These are phyloP conservation scores for Gryganskiella cystojenkinii DNA, from an alignment of 192 early-diverging fungal species.

Conservation along the genomic window DNA sequence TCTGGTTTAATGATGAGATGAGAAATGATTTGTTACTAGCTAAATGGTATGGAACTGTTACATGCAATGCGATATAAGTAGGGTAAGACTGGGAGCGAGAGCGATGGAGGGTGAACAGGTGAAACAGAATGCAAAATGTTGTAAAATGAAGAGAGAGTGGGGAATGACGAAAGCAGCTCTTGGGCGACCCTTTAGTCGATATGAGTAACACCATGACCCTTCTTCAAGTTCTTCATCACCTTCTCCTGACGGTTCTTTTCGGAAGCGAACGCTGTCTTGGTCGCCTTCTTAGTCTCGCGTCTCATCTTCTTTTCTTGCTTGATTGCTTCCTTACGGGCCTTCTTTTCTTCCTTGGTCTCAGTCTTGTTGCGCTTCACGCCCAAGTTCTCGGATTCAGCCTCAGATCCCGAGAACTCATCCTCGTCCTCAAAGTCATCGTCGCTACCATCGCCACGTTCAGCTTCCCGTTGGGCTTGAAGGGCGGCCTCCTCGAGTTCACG, in stretches of 20 bases:
- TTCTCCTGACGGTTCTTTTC: slow-evolving; percentile 73
- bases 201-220: slow-evolving; percentile 60
- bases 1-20: too few relatives aligned
- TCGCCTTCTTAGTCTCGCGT: slow-evolving; percentile 80
- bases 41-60: too few relatives aligned
- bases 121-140: background rate
- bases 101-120: background rate
- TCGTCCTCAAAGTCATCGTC: slow-evolving; percentile 45
- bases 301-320: slow-evolving; percentile 84
- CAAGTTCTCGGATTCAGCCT: slow-evolving; percentile 64
- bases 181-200: slow-evolving; percentile 46
- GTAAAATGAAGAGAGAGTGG: slow-evolving; percentile 3
- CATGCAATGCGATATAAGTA: too few relatives aligned
- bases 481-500: slow-evolving; percentile 24
- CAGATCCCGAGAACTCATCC: slow-evolving; percentile 45
- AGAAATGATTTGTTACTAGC: too few relatives aligned
- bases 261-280: slow-evolving; percentile 80
- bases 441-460: slow-evolving; percentile 34
- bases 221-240: slow-evolving; percentile 62
- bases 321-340: slow-evolving; percentile 84
- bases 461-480: slow-evolving; percentile 40
- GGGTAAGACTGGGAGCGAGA: slow-evolving; percentile 8
- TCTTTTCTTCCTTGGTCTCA: slow-evolving; percentile 96
- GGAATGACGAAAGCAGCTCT: background rate
- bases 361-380: slow-evolving; percentile 77